These are phyloP conservation scores for Podaxis sp. DNA, from an alignment of 768 basidiomycete genomes.

Conservation along the genomic window DNA sequence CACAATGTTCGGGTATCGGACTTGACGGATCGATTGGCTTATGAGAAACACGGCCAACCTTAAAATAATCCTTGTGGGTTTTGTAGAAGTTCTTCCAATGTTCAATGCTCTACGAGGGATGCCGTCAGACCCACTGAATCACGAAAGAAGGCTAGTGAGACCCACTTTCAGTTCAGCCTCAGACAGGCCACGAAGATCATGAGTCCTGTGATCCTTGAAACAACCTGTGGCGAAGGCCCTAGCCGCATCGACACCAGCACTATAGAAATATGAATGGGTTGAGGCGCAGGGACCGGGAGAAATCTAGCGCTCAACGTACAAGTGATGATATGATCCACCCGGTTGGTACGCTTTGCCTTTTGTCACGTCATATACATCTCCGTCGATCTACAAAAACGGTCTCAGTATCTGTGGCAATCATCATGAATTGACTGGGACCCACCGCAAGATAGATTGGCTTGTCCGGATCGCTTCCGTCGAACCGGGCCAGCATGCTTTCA, in stretches of 20 bases:
- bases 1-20: conserved; percentile 75
- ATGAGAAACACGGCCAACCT: conserved; percentile 77
- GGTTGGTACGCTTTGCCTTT: conserved; percentile 79
- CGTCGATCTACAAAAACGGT: conserved; percentile 66
- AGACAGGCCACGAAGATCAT: conserved; percentile 83
- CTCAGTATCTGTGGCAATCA: conserved; percentile 3
- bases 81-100: conserved; percentile 93
- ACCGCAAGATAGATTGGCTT: conserved; percentile 86
- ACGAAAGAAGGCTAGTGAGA: conserved; percentile 14
- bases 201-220: conserved; percentile 86
- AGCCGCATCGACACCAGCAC: conserved; percentile 87
- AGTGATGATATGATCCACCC: conserved; percentile 79
- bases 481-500: conserved; percentile 61
- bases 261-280: conserved; percentile 26
- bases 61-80: conserved; percentile 76
- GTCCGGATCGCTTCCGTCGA: conserved; percentile 61
- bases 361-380: conserved; percentile 92
- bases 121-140: conserved; percentile 3
- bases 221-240: conserved; percentile 93
- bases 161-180: conserved; percentile 70
- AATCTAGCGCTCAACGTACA: conserved; percentile 42
- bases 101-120: conserved; percentile 55
- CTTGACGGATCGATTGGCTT: conserved; percentile 73
- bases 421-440: conserved; percentile 19
- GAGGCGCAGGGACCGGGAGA: conserved; percentile 18